Base-by-base conservation (phyloP, 2,329 filamentous ascomycete genomes). In the Neofusicoccum kwambonambiense region DNA sequence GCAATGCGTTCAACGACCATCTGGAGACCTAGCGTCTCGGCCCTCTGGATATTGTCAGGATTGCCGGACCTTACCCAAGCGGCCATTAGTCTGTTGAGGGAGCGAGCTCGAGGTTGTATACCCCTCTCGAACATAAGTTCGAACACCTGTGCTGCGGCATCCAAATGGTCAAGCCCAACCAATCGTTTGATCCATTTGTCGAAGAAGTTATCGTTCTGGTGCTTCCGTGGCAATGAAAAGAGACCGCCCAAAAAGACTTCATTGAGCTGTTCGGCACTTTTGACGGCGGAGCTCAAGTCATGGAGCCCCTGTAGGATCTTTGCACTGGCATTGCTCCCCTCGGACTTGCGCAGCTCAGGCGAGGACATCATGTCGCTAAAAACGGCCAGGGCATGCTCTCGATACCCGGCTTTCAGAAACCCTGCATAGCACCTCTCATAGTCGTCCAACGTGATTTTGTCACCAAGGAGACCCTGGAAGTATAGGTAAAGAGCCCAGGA, bases 161-260 rank as follows among this genome's bases (percentile, higher is more conserved):
- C 85, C 3, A 76, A 72, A 5, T 70, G 77, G 72, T 71, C 83
- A 65, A 88, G 86, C 15, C 89, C 89, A 64, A 96, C 90, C 8
- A 96, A 85, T 57, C 90, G 87, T 76, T 94, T 94, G 72, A 96
- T 84, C 93, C 93, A 97, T 71, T 92, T 93, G 39, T 89, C 90
- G 69, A 93, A 90, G 76, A 97, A 91, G 77, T 92, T 94, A 68
- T 89, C 88, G 75, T 45, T 54, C n/a, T 96, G 95, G 57, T 76
- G 77, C 7, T 64, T 56, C 51, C 82, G 79, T 4, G 87, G 87
- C 19, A 89, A 72, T 34, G 81, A 73, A 4, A 81, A 81, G 31
- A 89, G 72, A 2, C 80, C 80, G 9, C 80, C 76, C 4, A 84
- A 71, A 0, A 82, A 83, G 11, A 84, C 72, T 64, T 78, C 78